These are phyloP conservation scores for Populus hybrid DNA, from an alignment of 441 rosid species.

Conservation along the genomic window DNA sequence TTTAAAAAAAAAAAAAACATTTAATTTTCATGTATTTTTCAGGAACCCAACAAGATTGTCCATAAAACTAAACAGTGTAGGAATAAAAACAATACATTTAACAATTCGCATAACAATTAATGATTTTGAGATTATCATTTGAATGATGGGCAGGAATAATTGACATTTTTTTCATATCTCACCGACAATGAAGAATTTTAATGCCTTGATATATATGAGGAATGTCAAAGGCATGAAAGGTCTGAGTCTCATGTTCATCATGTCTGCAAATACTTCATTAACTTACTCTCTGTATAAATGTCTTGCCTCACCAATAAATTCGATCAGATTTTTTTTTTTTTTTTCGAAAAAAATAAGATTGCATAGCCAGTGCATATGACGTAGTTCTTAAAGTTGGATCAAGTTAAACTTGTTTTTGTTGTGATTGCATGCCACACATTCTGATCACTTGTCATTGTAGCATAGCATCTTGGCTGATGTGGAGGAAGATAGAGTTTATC, in stretches of 20 bases:
- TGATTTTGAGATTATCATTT: slow-evolving; percentile 3
- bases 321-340: not conserved
- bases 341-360: not conserved
- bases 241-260: not conserved
- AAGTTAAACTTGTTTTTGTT: not conserved
- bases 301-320: not conserved
- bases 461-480: slow-evolving; percentile 26
- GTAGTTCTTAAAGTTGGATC: slow-evolving; percentile 5
- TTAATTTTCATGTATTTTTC: too few species aligned
- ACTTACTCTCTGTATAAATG: not conserved
- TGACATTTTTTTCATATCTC: slow-evolving; percentile 2
- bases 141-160: slow-evolving; percentile 7
- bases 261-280: not conserved
- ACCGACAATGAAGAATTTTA: slow-evolving; percentile 8
- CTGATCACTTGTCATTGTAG: not conserved
- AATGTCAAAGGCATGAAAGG: slow-evolving; percentile 23
- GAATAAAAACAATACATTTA: slow-evolving; percentile 17
- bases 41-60: slow-evolving; percentile 6
- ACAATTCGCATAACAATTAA: not conserved
- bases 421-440: not conserved
- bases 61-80: slow-evolving; percentile 20
- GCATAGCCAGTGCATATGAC: slow-evolving; percentile 5
- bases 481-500: slow-evolving; percentile 43
- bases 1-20: too few species aligned
- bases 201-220: not conserved